Evolutionary conservation across 805 yeast species (phyloP), one percentile per base, ranked within the genome.

Genomic region (Babjeviella inositovora): DNA sequence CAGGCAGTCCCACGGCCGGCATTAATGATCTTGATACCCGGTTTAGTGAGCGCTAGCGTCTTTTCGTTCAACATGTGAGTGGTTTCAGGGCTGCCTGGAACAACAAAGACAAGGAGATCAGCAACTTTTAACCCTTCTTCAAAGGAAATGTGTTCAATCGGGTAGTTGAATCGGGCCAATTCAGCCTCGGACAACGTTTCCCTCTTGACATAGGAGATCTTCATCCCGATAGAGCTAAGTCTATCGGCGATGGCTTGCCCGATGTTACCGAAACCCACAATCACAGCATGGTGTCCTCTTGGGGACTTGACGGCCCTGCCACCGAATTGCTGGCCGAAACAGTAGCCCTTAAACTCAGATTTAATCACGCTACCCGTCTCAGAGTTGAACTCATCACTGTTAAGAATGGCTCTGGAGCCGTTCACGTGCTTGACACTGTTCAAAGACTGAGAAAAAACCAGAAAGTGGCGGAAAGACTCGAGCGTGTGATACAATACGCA

Each of bases 71-170:
- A 36, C 30, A 53, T 32, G 28, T 52, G n/a, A n/a, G n/a, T n/a
- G n/a, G n/a, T 74, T 12, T 62, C 57, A 4, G 65, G 56, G 3
- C 69, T 60, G 11, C 70, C 70, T 3, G 92, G 92, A 21, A 76
- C 56, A 7, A 77, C 72, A 21, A 77, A 42, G 1, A 76, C 70
- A 6, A 79, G 46, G 32, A 74, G 50, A 38, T 77, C 82, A 13
- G 48, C 43, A 26, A 42, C 25, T 28, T 39, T 31, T 55, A 55
- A 30, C 40, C 59, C 48, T 7, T 43, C 41, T 12, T 62, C 54
- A 10, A 79, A 55, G 17, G 59, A 45, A 1, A 49, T 30, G 29
- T 56, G 62, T n/a, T n/a, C n/a, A n/a, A n/a, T n/a, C 4, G 35
- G 29, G 13, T 31, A 28, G n/a, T n/a, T n/a, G n/a, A 56, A 44